Base-by-base conservation (phyloP, 805 yeast genomes). In the Metschnikowia baotianmanensis region DNA sequence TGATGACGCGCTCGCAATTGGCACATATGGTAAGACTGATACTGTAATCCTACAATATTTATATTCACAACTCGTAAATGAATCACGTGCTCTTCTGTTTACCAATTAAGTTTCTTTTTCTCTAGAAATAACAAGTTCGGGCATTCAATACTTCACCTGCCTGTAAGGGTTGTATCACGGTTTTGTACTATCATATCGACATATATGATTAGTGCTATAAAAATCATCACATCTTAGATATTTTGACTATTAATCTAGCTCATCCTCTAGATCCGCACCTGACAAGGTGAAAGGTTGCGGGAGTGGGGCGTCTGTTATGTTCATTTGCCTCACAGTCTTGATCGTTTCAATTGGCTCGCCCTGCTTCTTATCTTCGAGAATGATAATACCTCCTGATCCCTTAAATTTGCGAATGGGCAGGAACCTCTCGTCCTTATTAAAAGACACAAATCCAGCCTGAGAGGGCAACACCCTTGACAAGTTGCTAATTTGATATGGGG, bases 391-490 rank as follows among this genome's bases (percentile, higher is more conserved):
- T 31, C 80, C 72, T 67, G 66, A 63, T 44, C 58, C 86, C 77
- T 69, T 82, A 59, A 79, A 80, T 59, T 82, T 83, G 61, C 95
- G 82, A 7, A 89, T 83, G 5, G 98, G 97, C 24, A 72, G 76
- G 62, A 83, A 91, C 57, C 96, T 76, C 34, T 77, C 83, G 41
- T 80, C 84, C 56, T 83, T 83, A 27, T 72, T 63, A 59, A 91
- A 89, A 4, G 95, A 74, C 38, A 93, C 78, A 65, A 81, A 87
- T 62, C 82, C 83, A 43, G 90, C 72, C 67, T 93, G 98, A 32
- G 82, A 77, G 12, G 98, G 98, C 40, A 93, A 70, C 2, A 93
- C 96, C 56, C 99, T 80, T 10, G 93, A 76, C 76, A 91, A 70
- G 59, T 93, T 93, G 26, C 74, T 74, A 42, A 93, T 69, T 58